Evolutionary conservation across 2,329 filamentous ascomycete species (phyloP), one percentile per base, ranked within the genome.

Genomic region (Cordyceps militaris): DNA sequence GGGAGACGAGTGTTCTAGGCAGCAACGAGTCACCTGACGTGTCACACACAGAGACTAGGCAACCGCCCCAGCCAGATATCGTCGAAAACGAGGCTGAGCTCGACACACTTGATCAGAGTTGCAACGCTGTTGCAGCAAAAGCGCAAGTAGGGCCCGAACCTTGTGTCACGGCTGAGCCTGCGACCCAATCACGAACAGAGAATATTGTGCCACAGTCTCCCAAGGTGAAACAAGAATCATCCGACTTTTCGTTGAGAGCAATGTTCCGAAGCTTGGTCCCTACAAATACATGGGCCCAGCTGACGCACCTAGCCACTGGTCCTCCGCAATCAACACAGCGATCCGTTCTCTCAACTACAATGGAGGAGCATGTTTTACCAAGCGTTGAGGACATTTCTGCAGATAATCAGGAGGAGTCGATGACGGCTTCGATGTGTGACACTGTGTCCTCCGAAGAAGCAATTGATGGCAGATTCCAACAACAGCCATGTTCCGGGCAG

Each of bases 231-330:
- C 52, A 59, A 14, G 52, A 61, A n/a, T 1, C 54, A 36, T 40
- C 53, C 8, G 61, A 60, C 3, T 63, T 62, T 34, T 63, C 66
- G 16, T 53, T 69, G 1, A 67, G 61, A 23, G 55, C 49, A 32
- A 63, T 67, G 10, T 36, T 67, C 8, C 63, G 64, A 49, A 63
- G 54, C 3, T 58, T 65, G 26, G 62, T 69, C 23, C 63, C 67
- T 13, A 59, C 62, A 23, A 64, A 60, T 7, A 63, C 65, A 11
- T 68, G 63, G 68, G 59, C 61, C 34, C 66, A 57, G 23, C 56
- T 63, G n/a, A 61, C 61, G 24, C 55, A 48, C 10, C 47, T 63
- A 46, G 42, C 61, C 34, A 56, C 52, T 19, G 8, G 23, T 42
- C 4, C 56, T 58, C 1, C 13, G 6, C 30, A 42, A 23, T 7